Evolutionary conservation across 2,329 filamentous ascomycete species (phyloP).

Genomic region (Cercospora nicotianae): DNA sequence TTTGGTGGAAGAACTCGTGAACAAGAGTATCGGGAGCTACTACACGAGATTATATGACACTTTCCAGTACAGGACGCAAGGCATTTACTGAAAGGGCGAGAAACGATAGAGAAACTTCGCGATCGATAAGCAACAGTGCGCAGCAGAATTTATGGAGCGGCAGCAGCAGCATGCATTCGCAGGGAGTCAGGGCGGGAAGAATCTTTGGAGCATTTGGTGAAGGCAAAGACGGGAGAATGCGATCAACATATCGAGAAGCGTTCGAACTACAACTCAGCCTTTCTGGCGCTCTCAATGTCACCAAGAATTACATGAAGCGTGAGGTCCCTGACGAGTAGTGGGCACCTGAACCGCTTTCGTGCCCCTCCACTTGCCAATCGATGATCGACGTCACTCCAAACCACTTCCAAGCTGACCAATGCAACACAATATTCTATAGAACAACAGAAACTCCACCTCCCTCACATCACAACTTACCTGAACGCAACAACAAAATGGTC

Average conservation of each 20-base stretch:
- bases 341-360: neutral
- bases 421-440: neutral
- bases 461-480: neutral
- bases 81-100: constrained; percentile 66
- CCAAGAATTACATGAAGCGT: no score
- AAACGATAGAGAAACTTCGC: neutral
- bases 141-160: neutral
- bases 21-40: constrained; percentile 81
- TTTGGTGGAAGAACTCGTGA: constrained; percentile 79
- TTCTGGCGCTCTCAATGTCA: neutral
- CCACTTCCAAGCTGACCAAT: neutral
- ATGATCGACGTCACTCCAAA: neutral
- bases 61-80: constrained; percentile 84
- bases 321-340: neutral
- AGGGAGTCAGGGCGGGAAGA: neutral
- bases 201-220: neutral
- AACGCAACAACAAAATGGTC: constrained; percentile 22
- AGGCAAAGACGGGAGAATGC: neutral
- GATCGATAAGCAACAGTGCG: neutral
- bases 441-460: neutral
- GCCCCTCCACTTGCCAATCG: neutral
- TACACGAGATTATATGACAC: constrained; percentile 75
- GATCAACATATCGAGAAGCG: neutral
- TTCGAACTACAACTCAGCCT: neutral
- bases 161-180: neutral